Evolutionary conservation across 306 rosid genomes (phyloP), one percentile per base, ranked within the genome.

Genomic region (Pyrus betulifolia): DNA sequence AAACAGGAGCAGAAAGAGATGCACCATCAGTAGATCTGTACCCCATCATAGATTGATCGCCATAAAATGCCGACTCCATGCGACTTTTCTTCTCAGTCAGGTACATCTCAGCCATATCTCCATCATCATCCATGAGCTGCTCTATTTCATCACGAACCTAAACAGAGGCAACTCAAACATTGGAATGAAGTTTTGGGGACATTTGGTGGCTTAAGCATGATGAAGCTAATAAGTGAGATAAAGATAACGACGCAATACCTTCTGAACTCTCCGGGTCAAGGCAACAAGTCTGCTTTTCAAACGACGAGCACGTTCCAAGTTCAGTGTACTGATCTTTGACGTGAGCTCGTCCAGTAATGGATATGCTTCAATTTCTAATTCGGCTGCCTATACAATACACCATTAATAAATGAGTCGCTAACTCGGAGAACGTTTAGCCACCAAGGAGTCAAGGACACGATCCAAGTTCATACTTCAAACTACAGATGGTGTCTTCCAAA

Each of bases 61-160:
- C 99, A 77, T 78, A 89, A 77, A 89, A 86, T 70, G 97, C 83
- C 67, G 91, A 69, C 82, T 95, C 99, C 96, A 85, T 86, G 76
- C 97, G 86, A 30, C 87, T 86, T 88, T 95, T 95, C 93, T 95
- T 95, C 89, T 95, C 97, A 0, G 99, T 91, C 40, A 95, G 96
- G 72, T 95, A 95, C 99, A 95, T 91, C 89, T 95, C 99, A 33
- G 99, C 98, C 99, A 95, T 95, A 84, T 95, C 99, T 49, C 97
- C 99, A 80, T 95, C 99, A 87, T 95, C 99, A 63, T 95, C 99
- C 99, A 95, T 95, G 78, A 95, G 98, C 86, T 95, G 99, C 87
- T 95, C 99, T 84, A 95, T 92, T 88, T 95, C 99, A 73, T 95
- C 99, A 75, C 99, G 91, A 85, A 92, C 99, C 99, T 95, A 78